Conservation (phyloP, 2,329 filamentous ascomycete species). For the Xylariales sp. region DNA sequence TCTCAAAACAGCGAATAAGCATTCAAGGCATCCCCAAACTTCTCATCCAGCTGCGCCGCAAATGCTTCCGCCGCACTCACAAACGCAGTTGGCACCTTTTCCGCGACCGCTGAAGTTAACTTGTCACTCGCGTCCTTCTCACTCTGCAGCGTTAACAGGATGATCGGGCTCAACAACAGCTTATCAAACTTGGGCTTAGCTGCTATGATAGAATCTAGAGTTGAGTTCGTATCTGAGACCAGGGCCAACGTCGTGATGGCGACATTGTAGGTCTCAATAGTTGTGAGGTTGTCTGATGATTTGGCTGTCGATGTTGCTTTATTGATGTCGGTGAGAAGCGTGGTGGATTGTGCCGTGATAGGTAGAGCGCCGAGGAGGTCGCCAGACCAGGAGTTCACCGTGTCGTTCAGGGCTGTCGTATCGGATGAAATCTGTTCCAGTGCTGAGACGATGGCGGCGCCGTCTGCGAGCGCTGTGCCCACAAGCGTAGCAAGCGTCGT, state of each 20-base stretch:
- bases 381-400: slow-evolving; percentile 33
- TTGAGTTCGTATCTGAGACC: slow-evolving; percentile 31
- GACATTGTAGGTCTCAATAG: slow-evolving; percentile 33
- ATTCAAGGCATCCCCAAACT: slow-evolving; percentile 34
- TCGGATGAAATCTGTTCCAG: slow-evolving; percentile 29
- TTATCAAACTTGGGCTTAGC: slow-evolving; percentile 40
- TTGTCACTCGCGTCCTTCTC: slow-evolving; percentile 35
- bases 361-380: slow-evolving; percentile 32
- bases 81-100: slow-evolving; percentile 33
- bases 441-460: slow-evolving; percentile 29
- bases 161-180: slow-evolving; percentile 35
- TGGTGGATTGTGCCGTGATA: slow-evolving; percentile 34
- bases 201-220: slow-evolving; percentile 32
- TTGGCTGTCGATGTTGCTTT: slow-evolving; percentile 32
- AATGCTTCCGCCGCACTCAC: slow-evolving; percentile 29
- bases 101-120: slow-evolving; percentile 32
- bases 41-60: slow-evolving; percentile 31
- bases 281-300: slow-evolving; percentile 31
- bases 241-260: slow-evolving; percentile 32
- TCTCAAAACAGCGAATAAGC: slow-evolving; percentile 19
- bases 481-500: slow-evolving; percentile 11
- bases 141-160: slow-evolving; percentile 35
- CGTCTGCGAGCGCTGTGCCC: slow-evolving; percentile 24
- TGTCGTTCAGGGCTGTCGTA: slow-evolving; percentile 29
- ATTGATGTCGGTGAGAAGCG: slow-evolving; percentile 35